phyloP scores from a whole-genome alignment of 495 filamentous ascomycete genomes.

The Ramalina intermedia region DNA sequence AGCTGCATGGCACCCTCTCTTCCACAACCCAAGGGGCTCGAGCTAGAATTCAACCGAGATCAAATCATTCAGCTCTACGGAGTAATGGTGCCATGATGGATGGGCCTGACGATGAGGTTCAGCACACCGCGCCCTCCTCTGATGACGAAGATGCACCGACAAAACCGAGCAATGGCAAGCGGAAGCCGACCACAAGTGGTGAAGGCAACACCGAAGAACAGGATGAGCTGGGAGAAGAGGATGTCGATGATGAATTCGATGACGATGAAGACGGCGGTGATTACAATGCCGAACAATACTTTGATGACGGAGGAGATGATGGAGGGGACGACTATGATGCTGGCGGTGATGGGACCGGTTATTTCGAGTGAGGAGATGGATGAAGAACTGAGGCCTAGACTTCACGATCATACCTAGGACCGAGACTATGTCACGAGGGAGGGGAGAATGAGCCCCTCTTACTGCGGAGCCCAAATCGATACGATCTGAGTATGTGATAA shows the following conservation, averaged over 20 bases:
- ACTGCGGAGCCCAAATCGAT: too few relatives aligned
- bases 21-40: constrained; percentile 14
- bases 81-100: neutral
- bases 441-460: neutral
- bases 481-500: too few relatives aligned
- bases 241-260: constrained; percentile 41
- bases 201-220: constrained; percentile 25
- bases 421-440: neutral
- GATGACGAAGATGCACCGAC: constrained; percentile 2
- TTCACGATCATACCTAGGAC: neutral
- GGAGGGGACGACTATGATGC: constrained; percentile 37
- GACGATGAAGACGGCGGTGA: constrained; percentile 43
- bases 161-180: constrained; percentile 34
- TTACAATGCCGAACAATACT: constrained; percentile 54
- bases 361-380: constrained; percentile 15
- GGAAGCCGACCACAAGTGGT: constrained; percentile 25
- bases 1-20: constrained; percentile 38
- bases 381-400: neutral
- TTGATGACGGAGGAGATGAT: constrained; percentile 46
- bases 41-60: constrained; percentile 12
- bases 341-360: constrained; percentile 35
- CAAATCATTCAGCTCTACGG: constrained; percentile 6
- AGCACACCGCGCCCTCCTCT: neutral
- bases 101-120: neutral
- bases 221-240: constrained; percentile 30